phyloP scores from a whole-genome alignment of 345 rosid genomes.

The Brassica incana region DNA sequence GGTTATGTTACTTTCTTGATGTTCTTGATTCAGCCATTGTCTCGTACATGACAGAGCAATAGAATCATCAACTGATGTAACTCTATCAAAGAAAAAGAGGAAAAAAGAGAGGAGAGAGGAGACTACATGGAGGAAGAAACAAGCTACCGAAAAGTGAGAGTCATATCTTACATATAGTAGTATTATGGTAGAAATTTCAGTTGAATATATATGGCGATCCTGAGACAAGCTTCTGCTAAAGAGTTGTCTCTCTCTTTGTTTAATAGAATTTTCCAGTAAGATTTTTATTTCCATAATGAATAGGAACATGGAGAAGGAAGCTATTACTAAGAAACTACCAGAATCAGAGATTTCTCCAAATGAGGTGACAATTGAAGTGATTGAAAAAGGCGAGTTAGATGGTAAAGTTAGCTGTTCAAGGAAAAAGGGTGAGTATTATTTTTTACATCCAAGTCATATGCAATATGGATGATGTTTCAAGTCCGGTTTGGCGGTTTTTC shows the following conservation, averaged over 20 bases:
- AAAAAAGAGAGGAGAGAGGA: constrained; percentile 43
- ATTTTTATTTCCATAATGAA: constrained; percentile 7
- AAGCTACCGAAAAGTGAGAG: constrained; percentile 20
- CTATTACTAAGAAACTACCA: constrained; percentile 23
- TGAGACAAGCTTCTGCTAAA: neutral
- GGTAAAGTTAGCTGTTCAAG: constrained; percentile 47
- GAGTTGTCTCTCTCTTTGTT: too few relatives aligned
- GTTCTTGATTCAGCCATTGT: neutral
- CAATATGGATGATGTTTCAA: neutral
- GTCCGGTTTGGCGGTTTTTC: constrained; percentile 16
- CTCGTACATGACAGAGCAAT: neutral
- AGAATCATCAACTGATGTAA: constrained; percentile 14
- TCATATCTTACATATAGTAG: neutral
- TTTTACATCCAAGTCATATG: neutral
- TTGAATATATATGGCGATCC: neutral
- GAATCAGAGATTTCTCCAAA: constrained; percentile 30
- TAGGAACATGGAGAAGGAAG: constrained; percentile 27
- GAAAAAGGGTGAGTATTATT: constrained; percentile 48
- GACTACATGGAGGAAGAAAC: constrained; percentile 19
- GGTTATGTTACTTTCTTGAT: neutral
- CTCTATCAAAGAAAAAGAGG: constrained; percentile 31
- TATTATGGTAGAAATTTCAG: neutral
- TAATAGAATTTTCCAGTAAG: too few relatives aligned
- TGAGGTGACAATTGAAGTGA: constrained; percentile 47
- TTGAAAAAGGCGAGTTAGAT: constrained; percentile 43